These are phyloP conservation scores for Thalassiosira livingstoniorum DNA, from an alignment of 352 stramenopile species.

Conservation along the genomic window DNA sequence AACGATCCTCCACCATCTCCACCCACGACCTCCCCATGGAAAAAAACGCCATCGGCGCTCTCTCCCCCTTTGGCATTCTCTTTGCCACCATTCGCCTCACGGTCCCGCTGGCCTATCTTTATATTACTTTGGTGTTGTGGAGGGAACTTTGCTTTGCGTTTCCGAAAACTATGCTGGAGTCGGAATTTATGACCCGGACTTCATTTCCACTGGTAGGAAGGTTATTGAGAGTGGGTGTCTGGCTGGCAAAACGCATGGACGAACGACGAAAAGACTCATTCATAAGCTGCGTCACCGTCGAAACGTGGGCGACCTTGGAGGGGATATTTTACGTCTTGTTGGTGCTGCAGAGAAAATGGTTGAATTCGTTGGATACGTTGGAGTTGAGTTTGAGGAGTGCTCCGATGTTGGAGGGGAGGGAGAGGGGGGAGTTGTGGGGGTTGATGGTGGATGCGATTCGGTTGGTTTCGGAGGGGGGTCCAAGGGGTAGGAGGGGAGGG, in stretches of 20 bases:
- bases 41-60: slow-evolving; percentile 64
- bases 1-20: slow-evolving; percentile 37
- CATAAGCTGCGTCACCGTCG: slow-evolving; percentile 58
- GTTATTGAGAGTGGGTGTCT: slow-evolving; percentile 60
- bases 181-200: slow-evolving; percentile 63
- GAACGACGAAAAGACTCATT: too few relatives aligned
- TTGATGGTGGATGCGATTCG: slow-evolving; percentile 69
- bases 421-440: slow-evolving; percentile 71
- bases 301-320: slow-evolving; percentile 81
- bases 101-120: slow-evolving; percentile 75
- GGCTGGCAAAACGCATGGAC: slow-evolving; percentile 63
- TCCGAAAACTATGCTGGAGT: slow-evolving; percentile 61
- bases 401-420: slow-evolving; percentile 70
- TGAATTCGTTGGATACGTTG: slow-evolving; percentile 78
- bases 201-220: too few relatives aligned
- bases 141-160: slow-evolving; percentile 75
- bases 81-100: slow-evolving; percentile 70
- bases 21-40: slow-evolving; percentile 62
- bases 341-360: slow-evolving; percentile 75
- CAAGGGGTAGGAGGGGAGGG: too few relatives aligned
- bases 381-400: slow-evolving; percentile 72
- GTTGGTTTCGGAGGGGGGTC: too few relatives aligned
- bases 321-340: slow-evolving; percentile 80
- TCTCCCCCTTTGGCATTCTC: slow-evolving; percentile 70
- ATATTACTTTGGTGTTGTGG: slow-evolving; percentile 76